Evolutionary conservation across 2,329 filamentous ascomycete genomes (phyloP), one percentile per base, ranked within the genome.

Genomic region (Arachnomyces sp.): DNA sequence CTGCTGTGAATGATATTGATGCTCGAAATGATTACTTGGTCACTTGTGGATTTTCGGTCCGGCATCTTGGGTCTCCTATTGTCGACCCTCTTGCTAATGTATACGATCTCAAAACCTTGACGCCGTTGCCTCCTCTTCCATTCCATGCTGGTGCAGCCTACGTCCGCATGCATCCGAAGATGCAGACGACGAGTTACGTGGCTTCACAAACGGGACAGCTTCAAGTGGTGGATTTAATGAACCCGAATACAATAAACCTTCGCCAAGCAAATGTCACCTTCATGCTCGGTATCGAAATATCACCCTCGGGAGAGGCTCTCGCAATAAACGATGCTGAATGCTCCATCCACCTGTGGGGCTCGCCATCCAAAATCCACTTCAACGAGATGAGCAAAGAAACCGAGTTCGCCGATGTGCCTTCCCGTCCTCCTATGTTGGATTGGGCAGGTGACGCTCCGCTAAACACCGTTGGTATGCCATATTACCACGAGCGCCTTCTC

Each of bases 1-100:
- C 86, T 7, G 78, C 81, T 38, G 86, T 98, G 59, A 95, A 87
- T 61, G 90, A 96, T 60, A 95, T 98, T 86, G 92, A 98, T 66
- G 87, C 89, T 7, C 86, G 92, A 57, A 86, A 92, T 55, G 90
- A 96, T 60, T 92, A 92, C 50, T 80, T 98, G 39, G 84, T 96
- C 15, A 96, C 92, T 3, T 98, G 92, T 61, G 92, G 92, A 28
- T 94, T 86, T 64, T 94, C 90, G 1, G 75, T 87, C 16, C 79
- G 90, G 50, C 87, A 89, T 54, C 73, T 86, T 49, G 78, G 82
- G 28, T 79, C 80, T 31, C 84, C 85, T 47, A 88, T 93, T 69
- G 77, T 93, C 28, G 92, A 98, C 56, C 86, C 88, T 0, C 81
- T 96, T 43, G 86, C 95, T 44, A 94, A 95, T 52, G 88, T 96